Conservation (phyloP, 306 rosid species). For the Glycyrrhiza uralensis region DNA sequence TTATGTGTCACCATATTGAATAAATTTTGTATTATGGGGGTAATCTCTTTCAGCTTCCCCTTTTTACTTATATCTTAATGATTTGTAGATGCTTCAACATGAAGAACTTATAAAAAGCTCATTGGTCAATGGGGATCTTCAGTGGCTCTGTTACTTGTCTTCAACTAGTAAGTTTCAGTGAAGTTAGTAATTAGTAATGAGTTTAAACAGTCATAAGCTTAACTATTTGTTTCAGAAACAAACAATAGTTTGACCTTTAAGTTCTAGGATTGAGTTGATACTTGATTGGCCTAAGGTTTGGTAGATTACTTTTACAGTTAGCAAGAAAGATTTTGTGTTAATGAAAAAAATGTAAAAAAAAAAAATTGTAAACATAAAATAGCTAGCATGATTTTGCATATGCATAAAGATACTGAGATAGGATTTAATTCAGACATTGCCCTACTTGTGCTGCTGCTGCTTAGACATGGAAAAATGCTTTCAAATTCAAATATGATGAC, state of each 20-base stretch:
- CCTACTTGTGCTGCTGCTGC: background rate
- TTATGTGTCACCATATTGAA: background rate
- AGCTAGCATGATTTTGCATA: background rate
- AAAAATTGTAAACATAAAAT: background rate
- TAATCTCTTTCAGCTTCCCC: conserved; percentile 14
- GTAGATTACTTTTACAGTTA: background rate
- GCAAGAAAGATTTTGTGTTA: background rate
- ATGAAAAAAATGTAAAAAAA: background rate
- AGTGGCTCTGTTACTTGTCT: conserved; percentile 81
- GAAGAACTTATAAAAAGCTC: conserved; percentile 55
- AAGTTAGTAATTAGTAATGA: conserved; percentile 14
- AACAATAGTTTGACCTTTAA: background rate
- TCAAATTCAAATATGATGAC: conserved; percentile 13
- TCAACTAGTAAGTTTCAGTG: conserved; percentile 63
- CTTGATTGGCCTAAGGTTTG: background rate
- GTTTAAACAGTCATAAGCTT: background rate
- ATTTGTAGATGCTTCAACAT: conserved; percentile 65
- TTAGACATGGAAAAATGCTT: background rate
- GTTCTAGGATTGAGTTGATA: background rate
- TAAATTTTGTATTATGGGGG: background rate
- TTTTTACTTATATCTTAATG: background rate
- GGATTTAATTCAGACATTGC: background rate
- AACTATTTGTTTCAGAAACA: background rate
- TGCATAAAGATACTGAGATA: background rate
- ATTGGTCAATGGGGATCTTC: conserved; percentile 54